Evolutionary conservation across 768 basidiomycete genomes (phyloP).

Genomic region (Serendipita sp.): DNA sequence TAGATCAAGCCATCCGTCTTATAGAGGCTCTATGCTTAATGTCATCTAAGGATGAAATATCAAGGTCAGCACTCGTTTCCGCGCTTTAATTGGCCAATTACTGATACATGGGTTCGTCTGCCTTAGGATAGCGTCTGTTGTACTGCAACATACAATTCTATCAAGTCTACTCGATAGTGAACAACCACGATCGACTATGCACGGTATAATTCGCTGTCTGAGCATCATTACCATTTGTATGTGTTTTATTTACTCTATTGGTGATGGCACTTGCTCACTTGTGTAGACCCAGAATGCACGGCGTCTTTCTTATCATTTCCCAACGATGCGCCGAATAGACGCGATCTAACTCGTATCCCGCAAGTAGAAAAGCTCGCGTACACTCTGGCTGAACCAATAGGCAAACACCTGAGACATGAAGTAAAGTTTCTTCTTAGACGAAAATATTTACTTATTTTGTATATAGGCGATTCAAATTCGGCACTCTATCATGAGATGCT

Average conservation of each 20-base stretch:
- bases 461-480: conserved; percentile 19
- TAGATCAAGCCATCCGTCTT: conserved; percentile 18
- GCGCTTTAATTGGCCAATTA: background rate
- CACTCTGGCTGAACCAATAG: conserved; percentile 6
- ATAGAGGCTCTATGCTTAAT: conserved; percentile 40
- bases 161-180: conserved; percentile 30
- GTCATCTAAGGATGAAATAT: conserved; percentile 26
- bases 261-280: background rate
- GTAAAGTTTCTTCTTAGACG: background rate
- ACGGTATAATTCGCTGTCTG: conserved; percentile 32
- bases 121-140: conserved; percentile 24
- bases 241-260: conserved; percentile 15
- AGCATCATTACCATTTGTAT: conserved; percentile 38
- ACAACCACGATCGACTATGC: conserved; percentile 37
- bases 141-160: conserved; percentile 26
- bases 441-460: background rate
- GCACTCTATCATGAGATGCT: conserved; percentile 23
- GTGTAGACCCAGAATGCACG: background rate
- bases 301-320: background rate
- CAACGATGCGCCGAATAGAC: background rate
- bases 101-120: background rate
- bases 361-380: conserved; percentile 8
- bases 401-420: background rate
- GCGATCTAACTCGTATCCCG: conserved; percentile 5
- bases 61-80: conserved; percentile 16